These are phyloP conservation scores for Mycena kentingensis DNA, from an alignment of 768 basidiomycete species.

Conservation along the genomic window DNA sequence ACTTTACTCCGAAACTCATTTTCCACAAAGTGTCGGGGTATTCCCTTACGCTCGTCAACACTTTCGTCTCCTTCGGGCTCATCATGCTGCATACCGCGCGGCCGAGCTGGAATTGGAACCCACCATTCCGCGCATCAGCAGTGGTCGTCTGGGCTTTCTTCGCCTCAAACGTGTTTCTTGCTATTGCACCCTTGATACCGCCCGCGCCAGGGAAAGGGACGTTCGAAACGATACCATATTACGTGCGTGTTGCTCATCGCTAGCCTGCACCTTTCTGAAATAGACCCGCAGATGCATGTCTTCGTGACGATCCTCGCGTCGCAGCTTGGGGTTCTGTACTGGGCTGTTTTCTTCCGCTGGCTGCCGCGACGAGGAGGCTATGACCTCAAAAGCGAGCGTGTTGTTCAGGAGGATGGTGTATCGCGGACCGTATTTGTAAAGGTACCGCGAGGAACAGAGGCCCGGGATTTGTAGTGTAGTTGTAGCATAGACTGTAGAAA, in stretches of 20 bases:
- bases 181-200: conserved; percentile 52
- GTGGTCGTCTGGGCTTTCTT: conserved; percentile 48
- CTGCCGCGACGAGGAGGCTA: conserved; percentile 35
- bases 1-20: not conserved
- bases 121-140: conserved; percentile 31
- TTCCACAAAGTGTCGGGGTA: conserved; percentile 25
- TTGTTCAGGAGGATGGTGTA: conserved; percentile 37
- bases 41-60: conserved; percentile 20
- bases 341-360: conserved; percentile 35
- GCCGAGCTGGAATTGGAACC: conserved; percentile 34
- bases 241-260: conserved; percentile 35
- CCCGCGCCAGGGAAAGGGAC: conserved; percentile 50
- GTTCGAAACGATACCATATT: conserved; percentile 59
- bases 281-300: conserved; percentile 33
- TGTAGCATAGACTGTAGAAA: too few relatives aligned
- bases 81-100: conserved; percentile 35
- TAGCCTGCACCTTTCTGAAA: not conserved
- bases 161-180: conserved; percentile 59
- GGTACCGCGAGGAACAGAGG: too few relatives aligned
- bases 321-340: conserved; percentile 40
- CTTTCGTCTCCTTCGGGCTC: conserved; percentile 18
- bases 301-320: conserved; percentile 43
- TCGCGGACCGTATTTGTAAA: conserved; percentile 23
- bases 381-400: conserved; percentile 31
- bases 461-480: too few relatives aligned